phyloP scores from a whole-genome alignment of 1,284 basidiomycete species.

The Prillingera fragicola region DNA sequence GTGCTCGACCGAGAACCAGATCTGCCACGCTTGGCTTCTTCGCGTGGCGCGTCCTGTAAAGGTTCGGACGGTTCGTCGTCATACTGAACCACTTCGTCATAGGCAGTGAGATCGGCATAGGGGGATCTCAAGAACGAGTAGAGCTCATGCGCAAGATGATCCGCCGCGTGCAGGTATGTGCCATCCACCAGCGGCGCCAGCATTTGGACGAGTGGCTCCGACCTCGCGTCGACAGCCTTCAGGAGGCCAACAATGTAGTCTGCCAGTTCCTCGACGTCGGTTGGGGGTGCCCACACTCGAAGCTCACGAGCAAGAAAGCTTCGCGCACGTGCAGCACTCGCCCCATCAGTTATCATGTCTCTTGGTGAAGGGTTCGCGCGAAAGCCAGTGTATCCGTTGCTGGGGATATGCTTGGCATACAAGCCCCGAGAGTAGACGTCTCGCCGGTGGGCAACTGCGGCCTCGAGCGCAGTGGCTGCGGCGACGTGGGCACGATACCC shows the following conservation, averaged over 20 bases:
- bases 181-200: conserved; percentile 73
- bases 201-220: conserved; percentile 72
- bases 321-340: conserved; percentile 55
- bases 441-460: conserved; percentile 51
- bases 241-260: conserved; percentile 76
- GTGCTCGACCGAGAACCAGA: conserved; percentile 1
- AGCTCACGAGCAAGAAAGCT: conserved; percentile 76
- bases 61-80: neutral
- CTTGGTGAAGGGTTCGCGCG: conserved; percentile 71
- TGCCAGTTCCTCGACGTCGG: conserved; percentile 64
- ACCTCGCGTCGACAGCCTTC: conserved; percentile 79
- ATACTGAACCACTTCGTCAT: conserved; percentile 69
- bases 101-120: conserved; percentile 68
- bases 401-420: conserved; percentile 83
- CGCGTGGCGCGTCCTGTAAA: conserved; percentile 3
- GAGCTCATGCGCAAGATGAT: conserved; percentile 86
- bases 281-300: conserved; percentile 66
- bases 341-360: conserved; percentile 45
- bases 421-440: conserved; percentile 68
- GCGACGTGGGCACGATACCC: conserved; percentile 2
- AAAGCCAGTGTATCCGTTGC: conserved; percentile 73
- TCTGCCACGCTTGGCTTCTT: neutral
- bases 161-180: conserved; percentile 60
- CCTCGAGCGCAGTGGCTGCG: neutral
- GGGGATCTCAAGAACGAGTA: conserved; percentile 80